These are phyloP conservation scores for Chaetomium cochliodes DNA, from an alignment of 495 filamentous ascomycete species.

Conservation along the genomic window DNA sequence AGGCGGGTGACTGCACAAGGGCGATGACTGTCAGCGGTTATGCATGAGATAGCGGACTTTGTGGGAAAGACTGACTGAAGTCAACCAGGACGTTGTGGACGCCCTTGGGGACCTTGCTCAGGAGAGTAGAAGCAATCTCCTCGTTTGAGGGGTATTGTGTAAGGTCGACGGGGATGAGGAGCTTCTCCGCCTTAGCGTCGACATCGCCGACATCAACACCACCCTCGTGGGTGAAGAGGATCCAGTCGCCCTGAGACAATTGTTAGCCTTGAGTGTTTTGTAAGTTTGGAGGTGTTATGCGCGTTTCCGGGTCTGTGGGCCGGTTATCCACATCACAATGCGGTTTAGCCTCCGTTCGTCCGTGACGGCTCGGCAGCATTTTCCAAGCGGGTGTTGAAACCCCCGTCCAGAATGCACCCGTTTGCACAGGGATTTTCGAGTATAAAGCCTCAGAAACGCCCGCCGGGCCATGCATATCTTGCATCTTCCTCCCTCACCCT, in stretches of 20 bases:
- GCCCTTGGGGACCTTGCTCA: slow-evolving; percentile 92
- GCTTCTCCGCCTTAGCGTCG: slow-evolving; percentile 96
- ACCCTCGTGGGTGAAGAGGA: slow-evolving; percentile 98
- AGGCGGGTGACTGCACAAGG: slow-evolving; percentile 46
- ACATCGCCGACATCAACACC: slow-evolving; percentile 99
- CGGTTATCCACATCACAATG: slow-evolving; percentile 34
- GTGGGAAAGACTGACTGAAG: slow-evolving; percentile 60
- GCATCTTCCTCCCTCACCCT: slow-evolving; percentile 10
- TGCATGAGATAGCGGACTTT: slow-evolving; percentile 40
- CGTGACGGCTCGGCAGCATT: slow-evolving; percentile 32
- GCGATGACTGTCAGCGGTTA: background rate
- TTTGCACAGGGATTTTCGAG: slow-evolving; percentile 17
- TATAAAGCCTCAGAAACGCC: slow-evolving; percentile 25
- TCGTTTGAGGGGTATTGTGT: slow-evolving; percentile 94
- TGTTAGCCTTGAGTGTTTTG: slow-evolving; percentile 17
- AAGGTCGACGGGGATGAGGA: slow-evolving; percentile 94
- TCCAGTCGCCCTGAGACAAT: slow-evolving; percentile 83
- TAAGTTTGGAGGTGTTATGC: slow-evolving; percentile 33
- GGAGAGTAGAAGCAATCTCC: slow-evolving; percentile 75
- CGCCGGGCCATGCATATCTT: background rate
- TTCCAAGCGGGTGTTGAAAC: slow-evolving; percentile 15
- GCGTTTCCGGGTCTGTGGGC: slow-evolving; percentile 14
- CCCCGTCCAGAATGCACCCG: slow-evolving; percentile 16
- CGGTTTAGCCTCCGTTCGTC: slow-evolving; percentile 59
- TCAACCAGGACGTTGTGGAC: slow-evolving; percentile 97